phyloP scores from a whole-genome alignment of 2,329 filamentous ascomycete genomes.

The Pyrenophora graminea region DNA sequence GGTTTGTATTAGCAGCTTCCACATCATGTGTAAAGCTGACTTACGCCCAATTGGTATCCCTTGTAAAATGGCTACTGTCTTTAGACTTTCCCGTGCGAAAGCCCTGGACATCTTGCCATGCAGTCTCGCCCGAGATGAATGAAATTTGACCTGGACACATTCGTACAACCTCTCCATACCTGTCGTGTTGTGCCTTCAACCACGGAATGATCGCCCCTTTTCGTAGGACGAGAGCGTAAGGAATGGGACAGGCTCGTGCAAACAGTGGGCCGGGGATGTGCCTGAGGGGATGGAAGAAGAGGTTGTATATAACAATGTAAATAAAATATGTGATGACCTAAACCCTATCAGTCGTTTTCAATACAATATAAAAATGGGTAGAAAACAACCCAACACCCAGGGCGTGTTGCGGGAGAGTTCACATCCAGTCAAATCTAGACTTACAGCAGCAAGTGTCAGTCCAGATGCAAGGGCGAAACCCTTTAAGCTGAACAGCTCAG shows the following conservation, averaged over 20 bases:
- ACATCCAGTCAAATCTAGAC: too few species aligned
- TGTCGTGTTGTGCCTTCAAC: constrained; percentile 42
- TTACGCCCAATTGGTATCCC: constrained; percentile 45
- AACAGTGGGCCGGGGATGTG: constrained; percentile 51
- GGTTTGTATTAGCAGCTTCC: background rate
- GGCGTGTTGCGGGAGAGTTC: too few species aligned
- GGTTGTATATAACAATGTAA: constrained; percentile 39
- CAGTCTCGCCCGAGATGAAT: constrained; percentile 50
- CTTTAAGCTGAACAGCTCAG: background rate
- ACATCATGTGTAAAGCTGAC: background rate
- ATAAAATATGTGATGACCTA: constrained; percentile 23
- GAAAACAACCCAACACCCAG: too few species aligned
- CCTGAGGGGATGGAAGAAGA: constrained; percentile 51
- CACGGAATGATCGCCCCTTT: constrained; percentile 34
- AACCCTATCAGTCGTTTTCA: background rate
- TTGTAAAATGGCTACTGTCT: constrained; percentile 42
- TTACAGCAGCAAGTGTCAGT: too few species aligned
- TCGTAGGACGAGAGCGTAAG: constrained; percentile 34
- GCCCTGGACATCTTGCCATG: constrained; percentile 52
- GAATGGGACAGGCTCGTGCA: constrained; percentile 38
- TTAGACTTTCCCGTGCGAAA: constrained; percentile 43
- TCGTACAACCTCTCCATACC: constrained; percentile 51
- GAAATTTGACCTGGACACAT: constrained; percentile 50
- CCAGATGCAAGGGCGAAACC: background rate
- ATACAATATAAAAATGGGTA: too few species aligned